Base-by-base conservation (phyloP, 2,329 filamentous ascomycete species). In the Fusarium proliferatum region DNA sequence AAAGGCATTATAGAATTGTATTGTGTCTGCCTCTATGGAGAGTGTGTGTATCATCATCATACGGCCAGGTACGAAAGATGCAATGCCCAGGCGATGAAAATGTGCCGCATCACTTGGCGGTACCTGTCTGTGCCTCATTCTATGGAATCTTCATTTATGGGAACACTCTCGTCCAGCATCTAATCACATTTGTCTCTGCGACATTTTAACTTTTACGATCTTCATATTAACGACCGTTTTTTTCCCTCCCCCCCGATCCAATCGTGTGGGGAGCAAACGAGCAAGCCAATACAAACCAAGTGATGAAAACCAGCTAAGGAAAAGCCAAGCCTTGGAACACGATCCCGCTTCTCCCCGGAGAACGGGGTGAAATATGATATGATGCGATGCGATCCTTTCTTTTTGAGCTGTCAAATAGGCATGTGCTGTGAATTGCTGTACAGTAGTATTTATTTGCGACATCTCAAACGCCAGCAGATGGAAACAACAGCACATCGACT, bases 311-410 rank as follows among this genome's bases (percentile, higher is more conserved):
- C 30, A 36, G 33, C 55, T 36, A 58, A 58, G 41, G 16, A 49
- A 46, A 64, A 59, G 67, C 67, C 66, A 69, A 69, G 67, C 43
- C 42, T 23, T 49, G 45, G 38, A 52, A 72, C 65, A 46, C 45
- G 45, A 61, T 66, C 39, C 66, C 66, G 65, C 38, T 34, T 60
- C 57, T 53, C 70, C 69, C 69, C 60, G 66, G 67, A 10, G 26
- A 46, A 39, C 10, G 12, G 34, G 34, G 10, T 17, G 30, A 36
- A 56, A 48, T 13, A 52, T 46, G 63, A 66, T 70, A 33, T 12
- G 33, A 33, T 33, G 4, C 34, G 34, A 53, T 38, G 26, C 26
- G 23, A 48, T 51, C 1, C 19, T 55, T 55, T 9, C 13, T n/a
- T 12, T 42, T 48, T 28, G 38, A 52, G 43, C 49, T 67, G 64